These are phyloP conservation scores for Cydonia oblonga DNA, from an alignment of 331 rosid species.

Conservation along the genomic window DNA sequence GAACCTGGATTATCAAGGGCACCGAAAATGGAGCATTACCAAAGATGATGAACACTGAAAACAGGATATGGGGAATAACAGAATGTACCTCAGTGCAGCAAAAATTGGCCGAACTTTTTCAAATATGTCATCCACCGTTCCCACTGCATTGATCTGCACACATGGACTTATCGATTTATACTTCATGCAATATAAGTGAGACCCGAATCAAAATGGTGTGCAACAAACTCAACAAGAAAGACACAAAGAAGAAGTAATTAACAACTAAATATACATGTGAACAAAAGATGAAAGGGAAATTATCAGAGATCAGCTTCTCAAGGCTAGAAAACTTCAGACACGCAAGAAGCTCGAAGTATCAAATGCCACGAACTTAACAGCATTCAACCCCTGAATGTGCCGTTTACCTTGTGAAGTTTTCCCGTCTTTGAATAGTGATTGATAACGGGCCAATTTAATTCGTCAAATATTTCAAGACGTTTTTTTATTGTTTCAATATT, in stretches of 20 bases:
- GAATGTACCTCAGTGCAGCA: slow-evolving; percentile 43
- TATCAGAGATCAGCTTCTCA: neutral
- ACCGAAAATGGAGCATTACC: neutral
- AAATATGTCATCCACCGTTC: slow-evolving; percentile 76
- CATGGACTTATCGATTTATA: neutral
- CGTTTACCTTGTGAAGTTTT: slow-evolving; percentile 56
- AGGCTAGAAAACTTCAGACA: neutral
- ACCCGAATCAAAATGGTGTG: neutral
- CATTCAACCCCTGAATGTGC: neutral
- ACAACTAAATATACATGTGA: neutral
- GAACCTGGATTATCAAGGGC: neutral
- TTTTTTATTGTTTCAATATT: slow-evolving; percentile 76
- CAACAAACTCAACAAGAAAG: neutral
- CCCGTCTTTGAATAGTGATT: slow-evolving; percentile 64
- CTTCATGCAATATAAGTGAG: neutral
- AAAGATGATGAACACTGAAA: neutral
- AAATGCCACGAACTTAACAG: neutral
- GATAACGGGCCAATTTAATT: slow-evolving; percentile 67
- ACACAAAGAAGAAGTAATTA: neutral
- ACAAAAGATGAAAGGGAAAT: neutral
- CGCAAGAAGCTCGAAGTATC: neutral
- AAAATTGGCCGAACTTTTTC: slow-evolving; percentile 72
- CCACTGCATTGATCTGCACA: slow-evolving; percentile 80
- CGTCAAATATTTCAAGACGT: slow-evolving; percentile 68
- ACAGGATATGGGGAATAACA: neutral